A percentile compares a stretch with the other conserved stretches of the same genome.
phyloP scores from a whole-genome alignment of 75 land plant species.

The Pseudotsuga menziesii region DNA sequence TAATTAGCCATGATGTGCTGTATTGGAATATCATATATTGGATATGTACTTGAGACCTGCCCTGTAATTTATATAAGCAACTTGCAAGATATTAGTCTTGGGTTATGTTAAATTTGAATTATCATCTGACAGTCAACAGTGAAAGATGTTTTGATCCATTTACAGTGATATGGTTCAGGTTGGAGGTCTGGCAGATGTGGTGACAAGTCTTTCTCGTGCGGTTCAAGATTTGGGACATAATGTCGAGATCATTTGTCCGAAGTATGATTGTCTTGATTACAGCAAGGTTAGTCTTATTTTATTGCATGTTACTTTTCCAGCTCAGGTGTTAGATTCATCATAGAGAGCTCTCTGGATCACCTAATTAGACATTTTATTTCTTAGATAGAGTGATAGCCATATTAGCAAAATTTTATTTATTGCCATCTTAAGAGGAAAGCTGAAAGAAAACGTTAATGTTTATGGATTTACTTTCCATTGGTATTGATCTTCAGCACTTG shows the following conservation, averaged over 20 bases:
- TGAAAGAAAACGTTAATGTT: neutral
- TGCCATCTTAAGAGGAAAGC: neutral
- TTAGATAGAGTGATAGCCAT: neutral
- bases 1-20: neutral
- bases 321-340: conserved; percentile 1
- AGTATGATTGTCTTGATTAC: conserved; percentile 80
- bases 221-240: conserved; percentile 83
- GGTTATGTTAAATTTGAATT: conserved; percentile 2
- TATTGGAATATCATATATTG: neutral
- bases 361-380: neutral
- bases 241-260: conserved; percentile 82
- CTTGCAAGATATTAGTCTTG: neutral
- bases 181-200: conserved; percentile 95
- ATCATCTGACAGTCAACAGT: neutral
- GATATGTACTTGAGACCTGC: neutral
- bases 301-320: neutral
- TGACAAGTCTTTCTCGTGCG: conserved; percentile 92
- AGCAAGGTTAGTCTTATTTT: conserved; percentile 47
- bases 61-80: too few species aligned
- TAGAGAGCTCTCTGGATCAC: neutral
- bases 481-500: neutral
- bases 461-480: neutral
- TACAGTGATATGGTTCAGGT: conserved; percentile 49
- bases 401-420: neutral
- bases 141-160: neutral